Base-by-base conservation (phyloP, 305 asterid genomes). In the Caryopteris hybrid region DNA sequence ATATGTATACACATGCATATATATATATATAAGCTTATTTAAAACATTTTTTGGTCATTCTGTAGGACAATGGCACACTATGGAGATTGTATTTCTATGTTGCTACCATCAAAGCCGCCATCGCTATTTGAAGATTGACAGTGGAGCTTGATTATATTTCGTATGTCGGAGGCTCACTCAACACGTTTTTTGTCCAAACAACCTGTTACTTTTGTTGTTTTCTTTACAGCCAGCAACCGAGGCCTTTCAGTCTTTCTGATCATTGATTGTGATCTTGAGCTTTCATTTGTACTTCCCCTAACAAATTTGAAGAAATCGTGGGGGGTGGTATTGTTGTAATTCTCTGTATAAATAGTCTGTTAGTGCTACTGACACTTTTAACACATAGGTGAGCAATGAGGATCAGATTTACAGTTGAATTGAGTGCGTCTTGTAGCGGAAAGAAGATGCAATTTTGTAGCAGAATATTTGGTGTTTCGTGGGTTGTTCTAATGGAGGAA, bases 81-180 rank as follows among this genome's bases (percentile, higher is more conserved):
- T 92, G 98, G 96, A 88, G 95, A 69, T 66, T 89, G 73, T 80
- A 84, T 73, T 82, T 73, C 85, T 92, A 80, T 25, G 73, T 78
- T 25, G 66, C 71, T 66, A 61, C 91, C 0, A 70, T 81, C 71
- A 69, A 52, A 78, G 81, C 76, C 18, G 57, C 67, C 14, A 67
- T 57, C 45, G 53, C 36, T 57, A 69, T 61, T 8, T 66, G 73
- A 74, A 58, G 74, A 38, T 34, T 1, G 13, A 3, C 8, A 17
- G 39, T 16, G n/a, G 9, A 2, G 36, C 31, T 17, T 6, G 25
- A 42, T 14, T 12, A 1, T 6, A 2, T 6, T 14, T 23, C 22
- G 0, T n/a, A 25, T 43, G 5, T 13, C 8, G 39, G 6, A 22
- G 31, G 8, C 6, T 52, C 53, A 38, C 9, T 39, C 22, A n/a